Base-by-base conservation (phyloP, 768 basidiomycete genomes). In the Sporobolomyces phaffii region DNA sequence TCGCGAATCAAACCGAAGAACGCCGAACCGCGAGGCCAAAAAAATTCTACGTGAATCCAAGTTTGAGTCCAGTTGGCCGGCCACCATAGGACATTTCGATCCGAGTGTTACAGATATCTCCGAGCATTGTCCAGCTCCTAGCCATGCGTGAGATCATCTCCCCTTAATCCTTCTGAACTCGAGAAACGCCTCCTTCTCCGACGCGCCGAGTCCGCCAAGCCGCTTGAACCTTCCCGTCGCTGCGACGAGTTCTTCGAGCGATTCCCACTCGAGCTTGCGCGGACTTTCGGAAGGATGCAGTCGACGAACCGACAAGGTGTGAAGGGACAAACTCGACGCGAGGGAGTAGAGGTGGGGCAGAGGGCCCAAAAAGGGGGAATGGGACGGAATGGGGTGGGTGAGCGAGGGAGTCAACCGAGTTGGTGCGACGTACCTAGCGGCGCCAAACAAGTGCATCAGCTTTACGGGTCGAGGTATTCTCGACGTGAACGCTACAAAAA, bases 161-260 rank as follows among this genome's bases (percentile, higher is more conserved):
- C 43, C 47, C 45, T 65, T 64, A n/a, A 53, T 8, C n/a, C 40
- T 34, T 40, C 69, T 45, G 17, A 65, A 69, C 48, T 67, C 62
- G 33, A 73, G 52, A 45, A 73, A 73, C 31, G 40, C 52, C 14
- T 45, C 48, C 62, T 73, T 73, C 24, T 64, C 68, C 40, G 43
- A 52, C 72, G 61, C 63, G 4, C 60, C 62, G 15, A 73, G 13
- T 38, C 48, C 68, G 10, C 51, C 68, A 1, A 57, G 48, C 33
- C 36, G 34, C 49, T 73, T 73, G 26, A 69, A 49, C 65, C 64
- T 48, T 1, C 53, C 64, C 57, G 62, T 38, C 10, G 9, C 31
- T 5, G 64, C 62, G 18, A 69, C 17, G 5, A 52, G 20, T 18
- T 73, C 72, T 18, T 41, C 62, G 17, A 69, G 18, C 11, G 29